Percentiles rank a stretch among this genome's conserved stretches.
phyloP scores from a whole-genome alignment of 2,329 filamentous ascomycete genomes.

The Neofusicoccum ribis region DNA sequence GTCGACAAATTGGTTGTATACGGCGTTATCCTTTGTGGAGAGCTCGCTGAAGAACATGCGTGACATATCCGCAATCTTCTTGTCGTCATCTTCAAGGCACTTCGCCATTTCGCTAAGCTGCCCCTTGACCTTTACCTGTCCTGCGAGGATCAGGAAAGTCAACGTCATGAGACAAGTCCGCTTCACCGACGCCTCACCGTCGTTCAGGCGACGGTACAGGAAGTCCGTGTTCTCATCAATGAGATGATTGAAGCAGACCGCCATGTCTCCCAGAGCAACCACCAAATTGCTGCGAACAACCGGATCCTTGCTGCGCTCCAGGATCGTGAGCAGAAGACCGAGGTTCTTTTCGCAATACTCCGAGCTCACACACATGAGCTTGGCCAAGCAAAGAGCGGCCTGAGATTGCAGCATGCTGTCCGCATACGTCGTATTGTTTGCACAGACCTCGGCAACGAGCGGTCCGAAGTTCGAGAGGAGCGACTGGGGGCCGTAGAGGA shows the following conservation, averaged over 20 bases:
- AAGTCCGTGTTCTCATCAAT: slow-evolving; percentile 99
- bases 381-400: slow-evolving; percentile 90
- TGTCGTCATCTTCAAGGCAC: slow-evolving; percentile 94
- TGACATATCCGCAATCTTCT: slow-evolving; percentile 87
- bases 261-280: slow-evolving; percentile 97
- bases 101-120: slow-evolving; percentile 99
- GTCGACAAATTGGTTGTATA: slow-evolving; percentile 99
- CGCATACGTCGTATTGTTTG: slow-evolving; percentile 88
- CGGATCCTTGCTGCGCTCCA: slow-evolving; percentile 89
- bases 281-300: slow-evolving; percentile 95
- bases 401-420: slow-evolving; percentile 90
- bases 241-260: slow-evolving; percentile 98
- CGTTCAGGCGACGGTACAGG: slow-evolving; percentile 88
- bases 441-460: slow-evolving; percentile 88
- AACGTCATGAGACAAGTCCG: slow-evolving; percentile 97
- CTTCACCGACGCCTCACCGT: slow-evolving; percentile 86
- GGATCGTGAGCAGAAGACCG: slow-evolving; percentile 92
- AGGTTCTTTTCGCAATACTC: slow-evolving; percentile 96
- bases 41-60: slow-evolving; percentile 99
- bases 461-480: slow-evolving; percentile 89
- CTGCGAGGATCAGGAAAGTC: slow-evolving; percentile 93
- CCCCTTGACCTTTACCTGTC: slow-evolving; percentile 98
- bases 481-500: slow-evolving; percentile 79
- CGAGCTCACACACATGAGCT: slow-evolving; percentile 96
- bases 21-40: slow-evolving; percentile 96